Percentiles rank a stretch among this genome's conserved stretches.
These are phyloP conservation scores for Pisolithus tinctorius DNA, from an alignment of 768 basidiomycete genomes.

Conservation along the genomic window DNA sequence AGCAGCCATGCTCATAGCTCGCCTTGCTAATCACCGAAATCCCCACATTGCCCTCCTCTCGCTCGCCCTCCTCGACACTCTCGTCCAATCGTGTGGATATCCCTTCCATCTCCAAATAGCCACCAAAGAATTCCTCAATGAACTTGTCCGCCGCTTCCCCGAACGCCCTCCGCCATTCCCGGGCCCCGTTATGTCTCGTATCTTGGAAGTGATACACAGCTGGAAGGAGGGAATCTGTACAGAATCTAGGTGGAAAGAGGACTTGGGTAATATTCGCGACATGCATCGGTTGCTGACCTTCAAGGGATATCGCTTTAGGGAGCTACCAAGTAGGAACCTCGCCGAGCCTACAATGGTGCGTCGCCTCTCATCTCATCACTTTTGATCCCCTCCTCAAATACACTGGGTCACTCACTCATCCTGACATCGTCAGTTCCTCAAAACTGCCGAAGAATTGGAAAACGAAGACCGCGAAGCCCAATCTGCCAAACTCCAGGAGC, in stretches of 20 bases:
- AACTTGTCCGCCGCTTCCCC: constrained; percentile 95
- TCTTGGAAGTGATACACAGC: constrained; percentile 83
- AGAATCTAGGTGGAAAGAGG: constrained; percentile 90
- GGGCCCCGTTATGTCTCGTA: constrained; percentile 89
- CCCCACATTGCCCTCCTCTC: constrained; percentile 87
- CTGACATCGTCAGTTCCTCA: constrained; percentile 57
- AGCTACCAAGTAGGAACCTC: constrained; percentile 24
- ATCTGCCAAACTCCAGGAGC: constrained; percentile 95
- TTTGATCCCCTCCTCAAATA: constrained; percentile 29
- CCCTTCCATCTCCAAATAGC: constrained; percentile 94
- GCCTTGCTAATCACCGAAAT: constrained; percentile 86
- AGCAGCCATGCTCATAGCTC: constrained; percentile 78
- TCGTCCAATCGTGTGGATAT: constrained; percentile 95
- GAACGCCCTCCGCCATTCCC: constrained; percentile 95
- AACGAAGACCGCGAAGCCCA: constrained; percentile 93
- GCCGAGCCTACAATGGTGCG: constrained; percentile 20
- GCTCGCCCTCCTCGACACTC: constrained; percentile 79
- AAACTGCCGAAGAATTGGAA: constrained; percentile 94
- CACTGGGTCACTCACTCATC: constrained; percentile 25
- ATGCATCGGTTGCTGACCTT: constrained; percentile 93
- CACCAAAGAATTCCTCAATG: constrained; percentile 97
- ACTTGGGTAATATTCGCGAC: constrained; percentile 93
- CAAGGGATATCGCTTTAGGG: constrained; percentile 84
- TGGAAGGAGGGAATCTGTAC: constrained; percentile 95
- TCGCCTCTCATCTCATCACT: not conserved